A percentile compares a stretch with the other conserved stretches of the same genome.
Evolutionary conservation across 1,284 basidiomycete genomes (phyloP).

Genomic region (Sphaerobolus stellatus): DNA sequence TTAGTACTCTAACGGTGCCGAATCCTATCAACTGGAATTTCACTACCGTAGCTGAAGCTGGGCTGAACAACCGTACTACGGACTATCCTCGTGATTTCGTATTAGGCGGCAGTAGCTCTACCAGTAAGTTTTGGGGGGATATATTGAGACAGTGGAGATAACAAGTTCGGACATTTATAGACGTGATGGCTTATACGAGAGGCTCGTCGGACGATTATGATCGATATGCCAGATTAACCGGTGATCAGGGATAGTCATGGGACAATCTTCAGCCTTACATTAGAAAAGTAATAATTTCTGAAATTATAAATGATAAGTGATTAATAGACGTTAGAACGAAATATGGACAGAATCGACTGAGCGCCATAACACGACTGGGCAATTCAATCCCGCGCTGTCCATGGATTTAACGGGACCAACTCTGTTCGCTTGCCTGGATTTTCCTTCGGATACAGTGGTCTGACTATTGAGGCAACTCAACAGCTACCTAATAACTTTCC

Average conservation of each 20-base stretch:
- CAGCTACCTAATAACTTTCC: constrained; percentile 20
- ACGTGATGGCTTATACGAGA: constrained; percentile 23
- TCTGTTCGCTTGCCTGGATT: constrained; percentile 18
- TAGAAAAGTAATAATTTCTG: constrained; percentile 19
- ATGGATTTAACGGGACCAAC: constrained; percentile 20
- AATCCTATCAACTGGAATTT: constrained; percentile 34
- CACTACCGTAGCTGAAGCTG: constrained; percentile 28
- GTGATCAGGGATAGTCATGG: constrained; percentile 34
- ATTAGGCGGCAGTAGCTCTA: constrained; percentile 33
- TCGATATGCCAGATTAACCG: constrained; percentile 28
- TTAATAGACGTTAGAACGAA: constrained; percentile 13
- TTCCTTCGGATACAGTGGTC: constrained; percentile 14
- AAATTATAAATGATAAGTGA: constrained; percentile 2
- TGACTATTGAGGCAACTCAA: constrained; percentile 15
- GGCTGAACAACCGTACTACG: constrained; percentile 27
- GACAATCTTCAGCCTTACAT: constrained; percentile 22
- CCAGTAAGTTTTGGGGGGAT: constrained; percentile 34
- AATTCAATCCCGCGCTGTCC: constrained; percentile 20
- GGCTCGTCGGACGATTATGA: constrained; percentile 28
- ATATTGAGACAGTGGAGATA: neutral
- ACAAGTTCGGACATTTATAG: too few relatives aligned
- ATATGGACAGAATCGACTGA: constrained; percentile 20
- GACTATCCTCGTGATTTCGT: constrained; percentile 29
- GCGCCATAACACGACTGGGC: constrained; percentile 19
- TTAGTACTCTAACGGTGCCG: too few relatives aligned